Base-by-base conservation (phyloP, 2,329 filamentous ascomycete genomes). In the Phyllosticta citriasiana region DNA sequence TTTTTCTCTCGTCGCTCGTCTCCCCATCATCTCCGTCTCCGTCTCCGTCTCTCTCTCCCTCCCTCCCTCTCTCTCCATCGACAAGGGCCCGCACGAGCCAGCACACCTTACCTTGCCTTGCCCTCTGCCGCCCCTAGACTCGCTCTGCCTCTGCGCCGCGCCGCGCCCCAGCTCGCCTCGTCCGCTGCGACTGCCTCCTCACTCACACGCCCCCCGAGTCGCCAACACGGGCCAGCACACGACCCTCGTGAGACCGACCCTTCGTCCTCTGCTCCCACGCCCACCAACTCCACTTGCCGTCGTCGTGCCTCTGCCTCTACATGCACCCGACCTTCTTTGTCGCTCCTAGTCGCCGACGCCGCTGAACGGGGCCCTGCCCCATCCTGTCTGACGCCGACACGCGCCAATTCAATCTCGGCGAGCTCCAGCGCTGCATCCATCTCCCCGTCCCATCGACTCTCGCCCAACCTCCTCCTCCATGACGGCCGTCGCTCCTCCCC, bases 401-500 rank as follows among this genome's bases (percentile, higher is more conserved):
- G 9, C 25, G 53, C 58, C 58, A 60, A 56, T 60, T 60, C 27
- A 53, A 53, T 54, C 26, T 53, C 53, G 53, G 35, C 53, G 58
- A 53, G 53, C 58, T 53, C 51, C 22, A 40, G 26, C 35, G 53
- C 53, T 47, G 30, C 47, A 52, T 33, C 58, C 58, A 40, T 56
- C 53, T 55, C 52, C 55, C 53, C 52, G 53, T 53, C 35, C 53
- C 53, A 47, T 60, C 53, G 53, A 52, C 51, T 55, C 27, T 50
- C 54, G 47, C 54, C 47, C 27, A 33, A 40, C 30, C 53, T 52
- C 22, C 53, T 52, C 22, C 53, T 67, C 65, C 71, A 86, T 86
- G 84, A 87, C 84, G 79, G 84, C 84, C 70, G 84, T 87, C 71
- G 84, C 83, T 71, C 82, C 83, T 75, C 83, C 83, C 65, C 79